These are phyloP conservation scores for Spinacia oleracea DNA, from an alignment of 179 eudicot genomes.

Conservation along the genomic window DNA sequence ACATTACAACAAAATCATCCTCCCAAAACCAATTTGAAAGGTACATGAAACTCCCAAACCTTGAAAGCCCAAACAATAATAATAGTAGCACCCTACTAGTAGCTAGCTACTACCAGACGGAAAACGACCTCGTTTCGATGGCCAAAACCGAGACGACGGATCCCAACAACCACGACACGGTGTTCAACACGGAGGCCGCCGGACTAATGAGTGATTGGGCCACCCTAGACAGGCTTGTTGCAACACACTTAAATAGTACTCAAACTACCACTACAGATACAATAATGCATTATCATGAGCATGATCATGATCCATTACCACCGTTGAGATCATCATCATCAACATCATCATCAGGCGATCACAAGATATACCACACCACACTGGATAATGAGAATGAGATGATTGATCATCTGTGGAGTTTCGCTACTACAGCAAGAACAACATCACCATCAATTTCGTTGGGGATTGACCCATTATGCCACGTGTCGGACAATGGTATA, in stretches of 20 bases:
- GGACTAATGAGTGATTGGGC: conserved; percentile 44
- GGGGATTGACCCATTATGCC: conserved; percentile 34
- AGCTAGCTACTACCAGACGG: conserved; percentile 16
- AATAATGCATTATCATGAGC: conserved; percentile 19
- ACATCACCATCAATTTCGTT: conserved; percentile 24
- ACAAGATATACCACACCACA: conserved; percentile 26
- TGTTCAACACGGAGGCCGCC: conserved; percentile 10
- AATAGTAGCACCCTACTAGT: conserved; percentile 14
- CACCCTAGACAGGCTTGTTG: conserved; percentile 48
- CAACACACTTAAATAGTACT: conserved; percentile 50
- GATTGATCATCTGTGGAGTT: conserved; percentile 40
- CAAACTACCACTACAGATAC: conserved; percentile 21
- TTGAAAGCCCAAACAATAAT: conserved; percentile 37
- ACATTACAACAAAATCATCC: conserved; percentile 6
- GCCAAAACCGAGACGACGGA: conserved; percentile 1
- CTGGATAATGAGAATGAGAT: conserved; percentile 32
- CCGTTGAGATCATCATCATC: conserved; percentile 34
- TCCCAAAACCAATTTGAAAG: conserved; percentile 16
- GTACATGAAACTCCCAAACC: conserved; percentile 45
- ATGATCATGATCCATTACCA: conserved; percentile 20
- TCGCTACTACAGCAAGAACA: conserved; percentile 20
- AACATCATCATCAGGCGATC: conserved; percentile 24
- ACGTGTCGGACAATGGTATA: conserved; percentile 30
- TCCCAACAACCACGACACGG: conserved; percentile 31
- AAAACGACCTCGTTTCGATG: conserved; percentile 29